phyloP scores from a whole-genome alignment of 108 stramenopile genomes.

The Nitzschia palea region DNA sequence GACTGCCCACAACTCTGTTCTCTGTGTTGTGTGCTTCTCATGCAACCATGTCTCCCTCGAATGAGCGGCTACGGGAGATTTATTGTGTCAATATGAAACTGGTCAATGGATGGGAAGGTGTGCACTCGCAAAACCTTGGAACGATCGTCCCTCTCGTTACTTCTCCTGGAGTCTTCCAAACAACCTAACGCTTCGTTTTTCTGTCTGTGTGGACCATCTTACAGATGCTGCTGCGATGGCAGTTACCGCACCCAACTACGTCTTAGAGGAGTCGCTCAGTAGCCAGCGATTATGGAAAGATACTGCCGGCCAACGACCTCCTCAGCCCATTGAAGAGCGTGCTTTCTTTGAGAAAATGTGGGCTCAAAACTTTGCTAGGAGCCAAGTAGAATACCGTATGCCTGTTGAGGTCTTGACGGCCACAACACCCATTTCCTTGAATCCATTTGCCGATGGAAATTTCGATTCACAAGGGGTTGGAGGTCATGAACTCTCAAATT shows the following conservation, averaged over 20 bases:
- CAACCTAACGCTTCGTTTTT: background rate
- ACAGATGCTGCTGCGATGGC: constrained; percentile 66
- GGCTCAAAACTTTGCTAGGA: constrained; percentile 88
- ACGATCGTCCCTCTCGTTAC: background rate
- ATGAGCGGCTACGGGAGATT: background rate
- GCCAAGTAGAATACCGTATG: constrained; percentile 78
- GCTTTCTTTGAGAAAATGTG: constrained; percentile 93
- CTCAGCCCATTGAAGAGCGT: constrained; percentile 88
- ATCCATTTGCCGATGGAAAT: constrained; percentile 73
- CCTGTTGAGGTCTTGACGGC: constrained; percentile 81
- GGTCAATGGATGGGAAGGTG: constrained; percentile 11
- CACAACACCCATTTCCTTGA: constrained; percentile 72
- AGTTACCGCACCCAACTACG: constrained; percentile 89
- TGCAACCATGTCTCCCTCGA: background rate
- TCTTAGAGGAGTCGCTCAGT: constrained; percentile 84
- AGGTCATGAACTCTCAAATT: constrained; percentile 30
- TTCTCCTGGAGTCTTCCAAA: too few relatives aligned
- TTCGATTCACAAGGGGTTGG: constrained; percentile 33
- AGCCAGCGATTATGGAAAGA: constrained; percentile 88
- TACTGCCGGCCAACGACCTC: constrained; percentile 92
- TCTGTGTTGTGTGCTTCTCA: background rate
- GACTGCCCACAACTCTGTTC: background rate
- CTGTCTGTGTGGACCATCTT: background rate
- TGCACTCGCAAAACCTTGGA: background rate
- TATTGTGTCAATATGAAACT: constrained; percentile 10